Base-by-base conservation (phyloP, 345 rosid genomes). In the Gossypioides kirkii region DNA sequence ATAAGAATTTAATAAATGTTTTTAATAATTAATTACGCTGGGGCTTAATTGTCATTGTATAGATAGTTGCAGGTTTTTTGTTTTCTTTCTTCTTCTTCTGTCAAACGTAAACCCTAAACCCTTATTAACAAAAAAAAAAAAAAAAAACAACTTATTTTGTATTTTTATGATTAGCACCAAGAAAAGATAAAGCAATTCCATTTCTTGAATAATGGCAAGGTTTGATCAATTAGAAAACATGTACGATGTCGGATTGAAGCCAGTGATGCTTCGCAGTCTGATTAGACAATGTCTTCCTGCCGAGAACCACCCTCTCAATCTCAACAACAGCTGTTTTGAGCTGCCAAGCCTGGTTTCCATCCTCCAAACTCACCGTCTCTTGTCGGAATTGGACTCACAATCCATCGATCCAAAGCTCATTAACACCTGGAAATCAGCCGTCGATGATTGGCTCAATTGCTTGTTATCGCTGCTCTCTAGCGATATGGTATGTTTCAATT, bases 401-500 rank as follows among this genome's bases (percentile, higher is more conserved):
- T 67, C 87, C 23, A 7, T 25, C 42, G 87, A 85, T 28, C 38
- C 70, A 50, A 88, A 88, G 77, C 73, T 72, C 38, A 64, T 73
- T 1, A 63, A 78, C 46, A 78, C 74, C 61, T 91, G 91, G 84
- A 88, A 78, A 67, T 85, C 89, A 16, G 90, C 94, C 41, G 84
- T 92, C 41, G 90, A 90, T 79, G 94, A 87, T 8, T 95, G 97
- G 96, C 75, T 83, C 61, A 73, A 77, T 14, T 80, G 89, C 47
- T 74, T 92, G 72, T 0, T 81, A n/a, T 41, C 72, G 11, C 81
- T 95, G 10, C 61, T 86, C 58, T 80, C 90, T 38, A 83, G 81
- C 36, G 68, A 85, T 63, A 80, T 82, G 97, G 89, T 90, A 86
- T 53, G 7, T 42, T 22, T 74, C 61, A 54, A 60, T 13, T 68